Conservation (phyloP, 179 eudicot species). For the Amaranthus tricolor region DNA sequence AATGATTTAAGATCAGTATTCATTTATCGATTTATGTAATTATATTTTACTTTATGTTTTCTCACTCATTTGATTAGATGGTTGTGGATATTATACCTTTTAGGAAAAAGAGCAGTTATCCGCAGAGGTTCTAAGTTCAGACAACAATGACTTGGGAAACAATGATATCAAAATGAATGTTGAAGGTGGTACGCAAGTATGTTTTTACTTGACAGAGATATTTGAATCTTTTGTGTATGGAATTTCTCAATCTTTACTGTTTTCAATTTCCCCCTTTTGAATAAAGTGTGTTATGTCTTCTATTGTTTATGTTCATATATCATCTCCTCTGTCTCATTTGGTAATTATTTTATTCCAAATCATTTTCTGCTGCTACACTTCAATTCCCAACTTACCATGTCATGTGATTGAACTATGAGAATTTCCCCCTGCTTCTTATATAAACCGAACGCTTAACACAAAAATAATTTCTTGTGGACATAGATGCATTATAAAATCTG, state of each 20-base stretch:
- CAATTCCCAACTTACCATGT: neutral
- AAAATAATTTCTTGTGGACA: neutral
- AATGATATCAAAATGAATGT: constrained; percentile 32
- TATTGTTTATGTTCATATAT: neutral
- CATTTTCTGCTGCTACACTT: neutral
- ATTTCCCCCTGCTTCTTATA: constrained; percentile 4
- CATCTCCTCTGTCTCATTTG: neutral
- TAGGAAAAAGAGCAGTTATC: constrained; percentile 48
- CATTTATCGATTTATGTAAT: constrained; percentile 6
- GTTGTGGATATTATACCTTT: constrained; percentile 11
- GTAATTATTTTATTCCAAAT: neutral
- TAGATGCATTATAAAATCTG: too few relatives aligned
- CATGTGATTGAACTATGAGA: neutral
- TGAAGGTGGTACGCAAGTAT: constrained; percentile 51
- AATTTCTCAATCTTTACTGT: neutral
- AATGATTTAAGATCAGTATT: constrained; percentile 3
- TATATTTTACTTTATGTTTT: neutral
- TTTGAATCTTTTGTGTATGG: neutral
- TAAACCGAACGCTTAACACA: neutral
- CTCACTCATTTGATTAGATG: constrained; percentile 9
- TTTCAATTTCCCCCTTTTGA: neutral
- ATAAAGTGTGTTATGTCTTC: neutral
- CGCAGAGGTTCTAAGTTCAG: constrained; percentile 36
- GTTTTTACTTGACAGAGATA: constrained; percentile 1
- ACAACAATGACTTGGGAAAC: constrained; percentile 23